phyloP scores from a whole-genome alignment of 2,329 filamentous ascomycete genomes.

The Epicoccum sorghinum region DNA sequence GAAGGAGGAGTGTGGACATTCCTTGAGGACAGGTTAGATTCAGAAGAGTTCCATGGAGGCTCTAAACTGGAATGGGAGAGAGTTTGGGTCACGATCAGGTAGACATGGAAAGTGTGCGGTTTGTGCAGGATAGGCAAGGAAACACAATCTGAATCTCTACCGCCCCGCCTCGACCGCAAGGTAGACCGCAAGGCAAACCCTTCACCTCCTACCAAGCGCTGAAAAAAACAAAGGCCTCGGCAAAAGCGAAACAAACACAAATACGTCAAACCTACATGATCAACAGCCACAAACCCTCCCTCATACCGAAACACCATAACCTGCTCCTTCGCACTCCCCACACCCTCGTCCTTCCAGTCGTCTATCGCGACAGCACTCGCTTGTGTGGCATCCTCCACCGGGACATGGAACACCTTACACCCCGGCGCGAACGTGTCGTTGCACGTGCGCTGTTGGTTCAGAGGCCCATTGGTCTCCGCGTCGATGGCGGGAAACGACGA shows the following conservation, averaged over 20 bases:
- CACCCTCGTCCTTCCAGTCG: conserved; percentile 35
- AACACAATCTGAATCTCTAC: too few species aligned
- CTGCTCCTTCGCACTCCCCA: conserved; percentile 56
- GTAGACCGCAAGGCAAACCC: too few species aligned
- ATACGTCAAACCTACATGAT: conserved; percentile 60
- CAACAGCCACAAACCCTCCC: conserved; percentile 69
- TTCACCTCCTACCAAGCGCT: too few species aligned
- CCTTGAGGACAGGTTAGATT: conserved; percentile 10
- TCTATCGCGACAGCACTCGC: conserved; percentile 25
- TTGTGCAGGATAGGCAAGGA: too few species aligned
- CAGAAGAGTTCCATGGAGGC: too few species aligned
- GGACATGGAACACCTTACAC: conserved; percentile 35
- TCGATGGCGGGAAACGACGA: conserved; percentile 29
- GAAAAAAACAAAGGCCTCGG: too few species aligned
- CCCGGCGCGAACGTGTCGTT: conserved; percentile 20
- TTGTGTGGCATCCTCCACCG: conserved; percentile 27
- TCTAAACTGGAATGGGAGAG: too few species aligned
- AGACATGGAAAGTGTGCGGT: too few species aligned
- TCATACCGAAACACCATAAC: conserved; percentile 70
- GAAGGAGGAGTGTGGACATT: conserved; percentile 70
- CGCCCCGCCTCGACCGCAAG: too few species aligned
- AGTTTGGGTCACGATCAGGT: too few species aligned
- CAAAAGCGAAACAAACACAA: too few species aligned
- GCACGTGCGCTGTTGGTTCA: conserved; percentile 27
- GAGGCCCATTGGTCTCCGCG: conserved; percentile 11